A percentile compares a stretch with the other conserved stretches of the same genome.
Conservation (phyloP, 148 eudicot genomes). For the Persicaria maculosa region DNA sequence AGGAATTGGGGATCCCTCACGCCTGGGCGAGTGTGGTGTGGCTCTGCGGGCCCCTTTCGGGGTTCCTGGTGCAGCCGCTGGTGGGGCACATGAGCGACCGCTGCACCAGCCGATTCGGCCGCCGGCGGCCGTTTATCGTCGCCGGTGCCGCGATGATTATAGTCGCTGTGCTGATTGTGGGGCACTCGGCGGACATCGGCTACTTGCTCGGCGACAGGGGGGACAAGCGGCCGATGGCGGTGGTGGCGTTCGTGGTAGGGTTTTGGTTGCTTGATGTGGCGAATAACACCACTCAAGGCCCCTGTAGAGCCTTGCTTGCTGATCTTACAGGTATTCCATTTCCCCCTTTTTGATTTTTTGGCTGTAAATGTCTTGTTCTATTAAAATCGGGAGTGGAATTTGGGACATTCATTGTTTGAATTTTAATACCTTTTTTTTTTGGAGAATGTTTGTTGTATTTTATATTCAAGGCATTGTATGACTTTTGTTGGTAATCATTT, state of each 20-base stretch:
- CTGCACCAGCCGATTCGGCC: conserved; percentile 50
- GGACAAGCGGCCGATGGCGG: conserved; percentile 36
- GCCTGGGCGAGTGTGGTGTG: conserved; percentile 83
- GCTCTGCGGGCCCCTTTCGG: conserved; percentile 93
- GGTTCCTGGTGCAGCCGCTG: conserved; percentile 80
- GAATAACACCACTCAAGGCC: conserved; percentile 70
- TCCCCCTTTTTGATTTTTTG: not conserved
- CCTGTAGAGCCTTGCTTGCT: conserved; percentile 70
- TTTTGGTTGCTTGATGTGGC: conserved; percentile 75
- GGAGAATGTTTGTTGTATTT: not conserved
- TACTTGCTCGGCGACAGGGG: conserved; percentile 34
- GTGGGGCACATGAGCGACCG: conserved; percentile 83
- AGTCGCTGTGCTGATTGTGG: conserved; percentile 50
- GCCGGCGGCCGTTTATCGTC: conserved; percentile 73
- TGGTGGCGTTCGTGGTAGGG: conserved; percentile 51
- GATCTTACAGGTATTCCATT: conserved; percentile 41
- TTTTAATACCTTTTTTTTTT: too few species aligned
- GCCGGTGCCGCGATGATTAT: conserved; percentile 44
- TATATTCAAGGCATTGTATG: not conserved
- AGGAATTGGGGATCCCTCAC: conserved; percentile 93
- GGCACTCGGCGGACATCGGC: conserved; percentile 80
- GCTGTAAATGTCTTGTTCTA: not conserved
- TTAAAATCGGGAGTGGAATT: not conserved
- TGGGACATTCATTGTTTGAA: not conserved
- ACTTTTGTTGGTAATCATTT: not conserved